Percentiles rank a stretch among this genome's conserved stretches.
These are phyloP conservation scores for Saturnispora kantuleensis DNA, from an alignment of 805 yeast genomes.

Conservation along the genomic window DNA sequence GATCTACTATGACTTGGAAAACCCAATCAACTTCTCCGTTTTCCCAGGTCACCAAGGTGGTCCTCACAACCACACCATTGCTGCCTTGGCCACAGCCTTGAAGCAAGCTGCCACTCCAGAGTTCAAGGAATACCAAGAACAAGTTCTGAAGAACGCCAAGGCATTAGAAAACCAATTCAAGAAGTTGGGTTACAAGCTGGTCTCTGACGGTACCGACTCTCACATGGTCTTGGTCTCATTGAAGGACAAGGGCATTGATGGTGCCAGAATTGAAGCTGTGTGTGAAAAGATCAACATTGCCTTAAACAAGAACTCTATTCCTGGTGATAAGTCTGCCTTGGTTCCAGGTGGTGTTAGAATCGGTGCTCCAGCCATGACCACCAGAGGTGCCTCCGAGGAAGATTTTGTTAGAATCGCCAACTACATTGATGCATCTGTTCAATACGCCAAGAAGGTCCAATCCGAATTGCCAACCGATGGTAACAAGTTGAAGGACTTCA, in stretches of 20 bases:
- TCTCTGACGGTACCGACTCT: constrained; percentile 90
- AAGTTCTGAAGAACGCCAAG: constrained; percentile 74
- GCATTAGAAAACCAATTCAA: constrained; percentile 61
- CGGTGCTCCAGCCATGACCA: constrained; percentile 98
- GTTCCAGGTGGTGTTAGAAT: constrained; percentile 95
- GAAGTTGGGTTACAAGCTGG: constrained; percentile 62
- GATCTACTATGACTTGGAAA: constrained; percentile 77
- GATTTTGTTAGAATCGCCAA: constrained; percentile 77
- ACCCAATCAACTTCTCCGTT: constrained; percentile 88
- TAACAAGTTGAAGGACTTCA: constrained; percentile 93
- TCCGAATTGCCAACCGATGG: constrained; percentile 78
- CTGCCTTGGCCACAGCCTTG: constrained; percentile 91
- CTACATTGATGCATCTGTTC: constrained; percentile 72
- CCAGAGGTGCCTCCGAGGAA: constrained; percentile 74
- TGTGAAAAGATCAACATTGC: constrained; percentile 89
- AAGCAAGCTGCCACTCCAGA: constrained; percentile 88
- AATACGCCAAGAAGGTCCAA: constrained; percentile 69
- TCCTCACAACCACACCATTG: constrained; percentile 96
- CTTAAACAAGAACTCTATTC: constrained; percentile 90
- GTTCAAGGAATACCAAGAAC: constrained; percentile 74
- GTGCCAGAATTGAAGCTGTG: constrained; percentile 90
- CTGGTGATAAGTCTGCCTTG: constrained; percentile 92
- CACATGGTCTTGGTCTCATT: constrained; percentile 83
- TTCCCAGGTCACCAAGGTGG: constrained; percentile 99
- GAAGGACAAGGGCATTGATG: constrained; percentile 75